A percentile compares a stretch with the other conserved stretches of the same genome.
These are phyloP conservation scores for Fragaria nilgerrensis DNA, from an alignment of 306 rosid species.

Conservation along the genomic window DNA sequence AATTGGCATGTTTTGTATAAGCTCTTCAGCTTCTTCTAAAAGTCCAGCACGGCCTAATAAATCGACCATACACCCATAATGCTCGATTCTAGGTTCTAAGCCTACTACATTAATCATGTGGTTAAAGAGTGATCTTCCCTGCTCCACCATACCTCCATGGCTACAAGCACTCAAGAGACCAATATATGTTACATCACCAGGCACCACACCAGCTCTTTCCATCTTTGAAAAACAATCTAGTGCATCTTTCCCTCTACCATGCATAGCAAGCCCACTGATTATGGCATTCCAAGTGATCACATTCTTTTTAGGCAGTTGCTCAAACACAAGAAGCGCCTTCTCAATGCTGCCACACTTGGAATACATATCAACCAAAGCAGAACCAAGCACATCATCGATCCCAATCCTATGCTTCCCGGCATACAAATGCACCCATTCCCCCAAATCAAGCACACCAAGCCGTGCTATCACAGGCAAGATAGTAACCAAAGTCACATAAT, in stretches of 20 bases:
- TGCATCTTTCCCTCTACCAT: conserved; percentile 51
- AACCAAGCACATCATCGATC: conserved; percentile 67
- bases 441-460: conserved; percentile 69
- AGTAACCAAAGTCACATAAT: conserved; percentile 69
- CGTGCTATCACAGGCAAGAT: conserved; percentile 66
- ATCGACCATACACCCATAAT: conserved; percentile 84
- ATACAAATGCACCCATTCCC: conserved; percentile 72
- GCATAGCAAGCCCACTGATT: conserved; percentile 71
- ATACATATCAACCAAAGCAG: conserved; percentile 79
- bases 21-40: conserved; percentile 73
- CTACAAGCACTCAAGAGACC: conserved; percentile 69
- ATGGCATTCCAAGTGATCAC: conserved; percentile 70
- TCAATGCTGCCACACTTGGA: conserved; percentile 70
- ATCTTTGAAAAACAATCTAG: conserved; percentile 47
- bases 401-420: conserved; percentile 46
- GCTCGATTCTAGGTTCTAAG: conserved; percentile 66
- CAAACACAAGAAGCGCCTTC: conserved; percentile 74
- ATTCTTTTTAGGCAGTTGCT: conserved; percentile 49
- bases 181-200: conserved; percentile 67
- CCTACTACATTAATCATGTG: conserved; percentile 52
- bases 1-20: conserved; percentile 58
- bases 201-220: conserved; percentile 48
- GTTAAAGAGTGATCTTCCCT: conserved; percentile 53
- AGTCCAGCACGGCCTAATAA: conserved; percentile 63
- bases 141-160: conserved; percentile 66